Percentiles rank a stretch among this genome's conserved stretches.
phyloP scores from a whole-genome alignment of 257 asterid genomes.

The Verbascum thapsus region DNA sequence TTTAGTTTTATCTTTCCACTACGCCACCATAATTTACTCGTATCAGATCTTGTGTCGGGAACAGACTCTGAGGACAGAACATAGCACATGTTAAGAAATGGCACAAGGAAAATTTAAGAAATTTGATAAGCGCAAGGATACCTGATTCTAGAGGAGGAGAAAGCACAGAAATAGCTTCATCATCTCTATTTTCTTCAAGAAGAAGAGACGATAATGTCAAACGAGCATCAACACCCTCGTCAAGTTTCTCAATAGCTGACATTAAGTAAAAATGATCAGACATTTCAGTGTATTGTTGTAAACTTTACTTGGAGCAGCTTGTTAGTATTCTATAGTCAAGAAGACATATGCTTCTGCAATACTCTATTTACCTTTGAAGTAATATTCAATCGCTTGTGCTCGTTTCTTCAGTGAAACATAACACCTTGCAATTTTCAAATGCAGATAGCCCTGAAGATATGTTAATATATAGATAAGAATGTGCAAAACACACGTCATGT shows the following conservation, averaged over 20 bases:
- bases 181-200: constrained; percentile 74
- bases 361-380: constrained; percentile 49
- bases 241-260: constrained; percentile 62
- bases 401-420: constrained; percentile 46
- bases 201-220: constrained; percentile 69
- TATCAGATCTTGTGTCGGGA: constrained; percentile 32
- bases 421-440: constrained; percentile 71
- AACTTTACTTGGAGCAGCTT: neutral
- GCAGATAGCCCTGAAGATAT: constrained; percentile 59
- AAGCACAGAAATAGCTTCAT: constrained; percentile 85
- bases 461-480: constrained; percentile 25
- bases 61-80: constrained; percentile 40
- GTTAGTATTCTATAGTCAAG: constrained; percentile 14
- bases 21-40: constrained; percentile 65
- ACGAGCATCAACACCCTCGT: constrained; percentile 67
- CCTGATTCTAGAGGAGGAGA: constrained; percentile 72
- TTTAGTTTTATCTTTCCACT: constrained; percentile 75
- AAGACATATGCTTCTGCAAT: constrained; percentile 21
- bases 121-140: constrained; percentile 23
- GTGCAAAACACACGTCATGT: neutral
- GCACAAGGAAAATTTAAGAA: constrained; percentile 19
- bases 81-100: constrained; percentile 22
- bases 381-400: constrained; percentile 58
- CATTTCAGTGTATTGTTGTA: constrained; percentile 7
- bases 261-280: constrained; percentile 20